Evolutionary conservation across 768 basidiomycete genomes (phyloP).

Genomic region (Suillus fuscotomentosus): DNA sequence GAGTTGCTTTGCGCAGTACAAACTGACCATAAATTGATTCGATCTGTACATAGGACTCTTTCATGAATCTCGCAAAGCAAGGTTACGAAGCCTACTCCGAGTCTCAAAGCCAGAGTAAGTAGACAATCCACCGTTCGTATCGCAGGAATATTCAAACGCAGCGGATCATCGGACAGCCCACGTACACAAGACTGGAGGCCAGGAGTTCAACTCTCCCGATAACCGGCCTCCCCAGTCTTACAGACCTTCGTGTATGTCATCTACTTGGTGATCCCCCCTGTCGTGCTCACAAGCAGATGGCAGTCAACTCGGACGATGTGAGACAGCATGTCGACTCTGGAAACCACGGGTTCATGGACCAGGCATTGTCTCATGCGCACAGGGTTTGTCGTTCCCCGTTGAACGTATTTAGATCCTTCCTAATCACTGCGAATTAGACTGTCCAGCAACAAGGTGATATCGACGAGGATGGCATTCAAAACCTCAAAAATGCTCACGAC

Average conservation of each 20-base stretch:
- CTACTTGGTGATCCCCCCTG: conserved; percentile 1
- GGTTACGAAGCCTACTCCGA: conserved; percentile 51
- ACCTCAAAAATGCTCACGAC: conserved; percentile 46
- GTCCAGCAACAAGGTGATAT: conserved; percentile 51
- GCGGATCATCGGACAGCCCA: conserved; percentile 31
- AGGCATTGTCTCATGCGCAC: conserved; percentile 51
- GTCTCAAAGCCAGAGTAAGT: conserved; percentile 9
- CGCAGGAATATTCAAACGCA: conserved; percentile 9
- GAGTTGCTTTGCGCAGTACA: conserved; percentile 5
- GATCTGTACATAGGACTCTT: conserved; percentile 46
- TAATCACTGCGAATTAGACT: neutral
- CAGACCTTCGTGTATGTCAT: conserved; percentile 23
- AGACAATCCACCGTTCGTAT: conserved; percentile 9
- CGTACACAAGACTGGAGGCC: conserved; percentile 58
- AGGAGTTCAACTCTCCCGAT: conserved; percentile 59
- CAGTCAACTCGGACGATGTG: conserved; percentile 68
- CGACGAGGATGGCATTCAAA: conserved; percentile 61
- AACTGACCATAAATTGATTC: neutral
- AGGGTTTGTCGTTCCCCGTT: conserved; percentile 34
- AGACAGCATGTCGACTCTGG: conserved; percentile 49
- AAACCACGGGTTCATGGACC: conserved; percentile 41
- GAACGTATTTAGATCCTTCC: neutral
- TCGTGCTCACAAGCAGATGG: conserved; percentile 8
- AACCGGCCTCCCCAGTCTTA: conserved; percentile 29
- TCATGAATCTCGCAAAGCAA: conserved; percentile 72